A percentile compares a stretch with the other conserved stretches of the same genome.
phyloP scores from a whole-genome alignment of 305 asterid genomes.

The Solanum hybrid region DNA sequence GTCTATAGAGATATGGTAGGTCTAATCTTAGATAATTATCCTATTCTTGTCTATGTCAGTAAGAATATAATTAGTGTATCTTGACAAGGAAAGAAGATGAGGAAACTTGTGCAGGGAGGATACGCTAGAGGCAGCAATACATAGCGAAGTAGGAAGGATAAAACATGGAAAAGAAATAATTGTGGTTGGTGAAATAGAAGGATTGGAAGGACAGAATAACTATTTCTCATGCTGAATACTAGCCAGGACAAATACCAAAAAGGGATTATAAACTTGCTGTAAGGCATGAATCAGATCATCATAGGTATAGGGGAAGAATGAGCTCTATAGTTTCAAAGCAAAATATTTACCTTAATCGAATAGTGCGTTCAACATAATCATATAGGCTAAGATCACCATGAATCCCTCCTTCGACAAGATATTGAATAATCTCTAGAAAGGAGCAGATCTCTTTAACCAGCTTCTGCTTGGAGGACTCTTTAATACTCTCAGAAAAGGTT shows the following conservation, averaged over 20 bases:
- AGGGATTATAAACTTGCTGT: not conserved
- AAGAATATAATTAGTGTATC: not conserved
- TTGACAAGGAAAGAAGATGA: not conserved
- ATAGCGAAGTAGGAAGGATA: not conserved
- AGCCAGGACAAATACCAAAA: not conserved
- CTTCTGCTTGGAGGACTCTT: slow-evolving; percentile 55
- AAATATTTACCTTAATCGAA: slow-evolving; percentile 62
- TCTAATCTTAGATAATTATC: not conserved
- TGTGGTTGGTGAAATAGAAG: not conserved
- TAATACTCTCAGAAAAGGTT: slow-evolving; percentile 30
- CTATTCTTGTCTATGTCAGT: not conserved
- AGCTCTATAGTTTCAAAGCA: not conserved
- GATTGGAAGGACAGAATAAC: not conserved
- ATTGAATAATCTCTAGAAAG: slow-evolving; percentile 77
- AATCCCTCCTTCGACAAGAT: slow-evolving; percentile 83
- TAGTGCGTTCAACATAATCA: slow-evolving; percentile 73
- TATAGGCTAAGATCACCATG: slow-evolving; percentile 68
- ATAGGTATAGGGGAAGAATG: not conserved
- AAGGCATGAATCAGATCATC: not conserved
- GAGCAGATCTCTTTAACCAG: slow-evolving; percentile 79
- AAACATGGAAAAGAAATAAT: not conserved
- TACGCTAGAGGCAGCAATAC: not conserved
- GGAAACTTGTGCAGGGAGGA: not conserved
- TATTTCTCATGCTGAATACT: not conserved
- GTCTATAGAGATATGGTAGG: not conserved